Evolutionary conservation across 2,329 filamentous ascomycete species (phyloP).

Genomic region (Colletotrichum chrysophilum): DNA sequence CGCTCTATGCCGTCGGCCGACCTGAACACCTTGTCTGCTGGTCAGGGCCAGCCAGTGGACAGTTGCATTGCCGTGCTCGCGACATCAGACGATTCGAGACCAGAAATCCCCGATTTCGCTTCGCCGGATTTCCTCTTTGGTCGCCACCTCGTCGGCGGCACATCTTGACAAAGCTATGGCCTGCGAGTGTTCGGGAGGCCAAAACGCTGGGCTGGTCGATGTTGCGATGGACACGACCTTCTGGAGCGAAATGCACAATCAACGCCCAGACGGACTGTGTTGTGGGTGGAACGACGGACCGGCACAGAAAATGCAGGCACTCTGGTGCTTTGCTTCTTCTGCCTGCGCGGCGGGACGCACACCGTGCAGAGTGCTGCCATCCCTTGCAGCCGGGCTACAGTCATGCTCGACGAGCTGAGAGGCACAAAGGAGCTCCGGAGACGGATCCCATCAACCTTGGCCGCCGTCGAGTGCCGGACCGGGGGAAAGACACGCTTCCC

Average conservation of each 20-base stretch:
- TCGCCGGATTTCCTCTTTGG: background rate
- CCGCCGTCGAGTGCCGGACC: background rate
- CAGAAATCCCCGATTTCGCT: background rate
- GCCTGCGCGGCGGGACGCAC: background rate
- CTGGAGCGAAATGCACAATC: background rate
- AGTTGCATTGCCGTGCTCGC: background rate
- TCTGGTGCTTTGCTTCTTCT: background rate
- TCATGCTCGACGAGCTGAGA: background rate
- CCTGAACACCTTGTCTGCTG: background rate
- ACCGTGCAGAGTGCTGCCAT: background rate
- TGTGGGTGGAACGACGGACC: background rate
- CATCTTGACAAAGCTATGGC: background rate
- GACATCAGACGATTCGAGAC: constrained; percentile 4
- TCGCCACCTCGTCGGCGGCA: background rate
- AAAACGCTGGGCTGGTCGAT: background rate
- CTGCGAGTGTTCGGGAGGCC: background rate
- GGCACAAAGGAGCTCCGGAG: constrained; percentile 8
- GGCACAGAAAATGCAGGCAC: background rate
- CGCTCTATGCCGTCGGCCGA: constrained; percentile 3
- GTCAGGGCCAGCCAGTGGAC: background rate
- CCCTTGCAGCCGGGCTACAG: background rate
- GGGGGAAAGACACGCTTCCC: background rate
- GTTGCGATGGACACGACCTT: background rate
- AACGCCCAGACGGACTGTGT: background rate
- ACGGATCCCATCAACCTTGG: background rate